Evolutionary conservation across 139 green algal genomes (phyloP), one percentile per base, ranked within the genome.

Genomic region (Dunaliella primolecta): DNA sequence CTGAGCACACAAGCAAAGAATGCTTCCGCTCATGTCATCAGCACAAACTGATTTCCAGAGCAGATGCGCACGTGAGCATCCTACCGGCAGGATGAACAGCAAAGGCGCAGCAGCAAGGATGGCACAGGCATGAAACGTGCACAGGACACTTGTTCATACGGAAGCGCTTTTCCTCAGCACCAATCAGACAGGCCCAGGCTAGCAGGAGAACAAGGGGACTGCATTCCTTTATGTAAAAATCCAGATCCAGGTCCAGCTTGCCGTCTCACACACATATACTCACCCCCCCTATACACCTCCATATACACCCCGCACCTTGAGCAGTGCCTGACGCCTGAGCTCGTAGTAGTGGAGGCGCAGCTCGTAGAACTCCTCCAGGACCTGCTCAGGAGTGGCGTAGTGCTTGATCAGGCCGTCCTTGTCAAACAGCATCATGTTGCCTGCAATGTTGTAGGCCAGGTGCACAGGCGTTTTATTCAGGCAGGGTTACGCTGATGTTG

Each of bases 371-470:
- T 98, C 96, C 11, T 87, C 36, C 46, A 99, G 90, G 82, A 98
- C 96, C 72, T 95, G 86, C 87, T 99, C 95, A 0, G 97, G 93
- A 27, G 84, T 90, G 36, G 93, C 86, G 85, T 99, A 99, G 83
- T 95, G 96, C 88, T 91, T 94, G 91, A 99, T 99, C 1, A 89
- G 24, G 64, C 96, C 96, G 23, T 97, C 88, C 70, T 85, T 72
- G 86, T 98, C 93, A 89, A 99, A 99, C 71, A 99, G 92, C 92
- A 98, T 94, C 97, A 99, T 99, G 94, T 99, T 99, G 88, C 91
- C 94, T 98, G 83, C 11, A 87, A 27, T 37, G 3, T 7, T 36
- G 3, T 30, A 32, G n/a, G n/a, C n/a, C n/a, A n/a, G n/a, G n/a
- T n/a, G n/a, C n/a, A n/a, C n/a, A n/a, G n/a, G n/a, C n/a, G n/a